phyloP scores from a whole-genome alignment of 768 basidiomycete species.

The Termitomyces heimii region DNA sequence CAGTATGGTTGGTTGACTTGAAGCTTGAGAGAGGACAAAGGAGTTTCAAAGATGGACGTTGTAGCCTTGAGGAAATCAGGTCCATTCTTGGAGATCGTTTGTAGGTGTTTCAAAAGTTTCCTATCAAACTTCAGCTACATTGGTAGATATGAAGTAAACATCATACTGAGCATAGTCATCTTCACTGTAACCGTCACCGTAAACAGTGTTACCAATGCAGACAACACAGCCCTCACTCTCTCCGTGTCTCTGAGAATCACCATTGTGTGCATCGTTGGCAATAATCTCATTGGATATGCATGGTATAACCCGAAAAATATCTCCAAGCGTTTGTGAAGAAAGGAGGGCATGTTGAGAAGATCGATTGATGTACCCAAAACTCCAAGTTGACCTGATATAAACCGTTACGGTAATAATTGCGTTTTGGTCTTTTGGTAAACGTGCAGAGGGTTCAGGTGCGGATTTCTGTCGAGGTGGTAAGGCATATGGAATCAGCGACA shows the following conservation, averaged over 20 bases:
- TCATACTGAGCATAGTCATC: slow-evolving; percentile 53
- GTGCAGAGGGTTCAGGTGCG: slow-evolving; percentile 15
- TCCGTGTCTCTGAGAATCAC: neutral
- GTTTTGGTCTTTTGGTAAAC: slow-evolving; percentile 20
- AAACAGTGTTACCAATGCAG: slow-evolving; percentile 55
- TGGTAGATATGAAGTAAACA: slow-evolving; percentile 15
- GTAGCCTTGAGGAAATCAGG: slow-evolving; percentile 29
- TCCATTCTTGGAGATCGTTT: slow-evolving; percentile 26
- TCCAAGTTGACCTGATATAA: slow-evolving; percentile 57
- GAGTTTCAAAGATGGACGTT: slow-evolving; percentile 39
- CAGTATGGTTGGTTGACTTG: slow-evolving; percentile 76
- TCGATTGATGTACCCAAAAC: slow-evolving; percentile 51
- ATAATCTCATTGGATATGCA: slow-evolving; percentile 56
- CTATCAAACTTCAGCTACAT: slow-evolving; percentile 30
- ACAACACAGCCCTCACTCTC: slow-evolving; percentile 39
- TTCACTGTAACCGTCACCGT: slow-evolving; percentile 44
- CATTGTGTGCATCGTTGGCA: slow-evolving; percentile 27
- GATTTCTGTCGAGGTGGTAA: slow-evolving; percentile 19
- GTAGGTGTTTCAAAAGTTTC: slow-evolving; percentile 19
- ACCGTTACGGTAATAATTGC: slow-evolving; percentile 56
- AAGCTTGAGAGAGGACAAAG: slow-evolving; percentile 48
- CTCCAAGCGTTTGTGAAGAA: slow-evolving; percentile 68
- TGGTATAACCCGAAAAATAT: slow-evolving; percentile 52
- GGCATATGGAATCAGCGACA: neutral
- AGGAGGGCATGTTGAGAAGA: slow-evolving; percentile 63